Conservation (phyloP, 1,284 basidiomycete species). For the Leccinum pallidistipes region DNA sequence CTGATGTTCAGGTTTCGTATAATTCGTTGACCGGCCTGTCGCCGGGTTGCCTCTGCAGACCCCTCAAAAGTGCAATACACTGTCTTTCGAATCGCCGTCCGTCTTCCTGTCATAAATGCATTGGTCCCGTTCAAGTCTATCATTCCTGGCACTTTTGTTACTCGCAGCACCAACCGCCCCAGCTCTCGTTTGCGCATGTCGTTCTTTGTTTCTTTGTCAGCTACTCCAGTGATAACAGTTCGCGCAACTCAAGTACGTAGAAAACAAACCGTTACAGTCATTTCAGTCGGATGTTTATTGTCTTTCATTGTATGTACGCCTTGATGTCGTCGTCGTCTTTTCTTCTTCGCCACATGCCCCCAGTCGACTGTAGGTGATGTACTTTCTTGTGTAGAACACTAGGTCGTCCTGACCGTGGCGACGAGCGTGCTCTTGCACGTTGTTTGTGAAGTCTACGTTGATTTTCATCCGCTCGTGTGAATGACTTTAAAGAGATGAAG, state of each 20-base stretch:
- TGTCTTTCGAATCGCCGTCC: neutral
- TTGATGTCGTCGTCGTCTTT: constrained; percentile 13
- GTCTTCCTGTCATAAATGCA: neutral
- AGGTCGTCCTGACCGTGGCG: neutral
- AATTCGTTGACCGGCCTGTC: neutral
- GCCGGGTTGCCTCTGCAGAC: neutral
- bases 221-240: neutral
- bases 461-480: no score
- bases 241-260: constrained; percentile 5
- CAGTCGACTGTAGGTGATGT: constrained; percentile 12
- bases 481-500: no score
- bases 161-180: constrained; percentile 6
- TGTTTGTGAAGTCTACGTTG: no score
- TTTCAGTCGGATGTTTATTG: constrained; percentile 17
- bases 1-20: constrained; percentile 1
- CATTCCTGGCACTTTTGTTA: constrained; percentile 6
- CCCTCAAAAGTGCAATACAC: constrained; percentile 3
- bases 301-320: constrained; percentile 21
- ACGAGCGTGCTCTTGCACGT: neutral
- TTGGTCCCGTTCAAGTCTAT: constrained; percentile 3
- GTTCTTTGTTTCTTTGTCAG: constrained; percentile 6
- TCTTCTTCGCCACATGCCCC: constrained; percentile 2
- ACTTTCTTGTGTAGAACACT: constrained; percentile 21
- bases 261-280: constrained; percentile 15
- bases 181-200: constrained; percentile 4